A percentile compares a stretch with the other conserved stretches of the same genome.
Conservation (phyloP, 108 stramenopile species). For the Aurantiochytrium sp. region DNA sequence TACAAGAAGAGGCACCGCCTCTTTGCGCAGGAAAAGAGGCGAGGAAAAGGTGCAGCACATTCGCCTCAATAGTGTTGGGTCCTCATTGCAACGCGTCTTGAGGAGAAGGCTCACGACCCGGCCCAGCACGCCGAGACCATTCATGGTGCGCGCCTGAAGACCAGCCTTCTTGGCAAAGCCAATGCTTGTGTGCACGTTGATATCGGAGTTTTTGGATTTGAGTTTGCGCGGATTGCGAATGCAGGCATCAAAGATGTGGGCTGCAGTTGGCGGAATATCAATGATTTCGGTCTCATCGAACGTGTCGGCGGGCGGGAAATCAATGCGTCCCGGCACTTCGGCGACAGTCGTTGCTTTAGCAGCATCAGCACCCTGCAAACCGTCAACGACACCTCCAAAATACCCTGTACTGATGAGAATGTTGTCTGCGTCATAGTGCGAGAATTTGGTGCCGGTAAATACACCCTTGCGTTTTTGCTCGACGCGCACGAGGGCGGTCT, state of each 20-base stretch:
- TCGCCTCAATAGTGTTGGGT: neutral
- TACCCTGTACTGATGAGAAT: neutral
- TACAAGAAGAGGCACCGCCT: neutral
- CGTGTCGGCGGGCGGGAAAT: no score
- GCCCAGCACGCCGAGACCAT: neutral
- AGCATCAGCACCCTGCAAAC: neutral
- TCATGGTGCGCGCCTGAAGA: neutral
- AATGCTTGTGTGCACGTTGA: neutral
- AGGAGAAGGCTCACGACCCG: neutral
- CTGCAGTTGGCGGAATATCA: neutral
- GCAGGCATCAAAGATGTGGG: neutral
- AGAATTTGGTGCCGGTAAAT: neutral
- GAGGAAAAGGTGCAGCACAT: neutral
- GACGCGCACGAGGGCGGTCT: neutral
- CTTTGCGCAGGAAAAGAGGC: neutral
- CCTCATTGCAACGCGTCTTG: no score
- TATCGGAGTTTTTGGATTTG: neutral
- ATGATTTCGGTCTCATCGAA: neutral
- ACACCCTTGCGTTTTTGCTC: neutral
- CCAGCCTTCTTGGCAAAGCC: neutral
- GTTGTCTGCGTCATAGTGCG: neutral
- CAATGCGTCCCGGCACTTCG: neutral
- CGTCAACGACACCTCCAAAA: neutral
- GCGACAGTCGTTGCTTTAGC: neutral
- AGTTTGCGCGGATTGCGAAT: neutral